phyloP scores from a whole-genome alignment of 331 rosid species.

The Pyracantha coccinea region DNA sequence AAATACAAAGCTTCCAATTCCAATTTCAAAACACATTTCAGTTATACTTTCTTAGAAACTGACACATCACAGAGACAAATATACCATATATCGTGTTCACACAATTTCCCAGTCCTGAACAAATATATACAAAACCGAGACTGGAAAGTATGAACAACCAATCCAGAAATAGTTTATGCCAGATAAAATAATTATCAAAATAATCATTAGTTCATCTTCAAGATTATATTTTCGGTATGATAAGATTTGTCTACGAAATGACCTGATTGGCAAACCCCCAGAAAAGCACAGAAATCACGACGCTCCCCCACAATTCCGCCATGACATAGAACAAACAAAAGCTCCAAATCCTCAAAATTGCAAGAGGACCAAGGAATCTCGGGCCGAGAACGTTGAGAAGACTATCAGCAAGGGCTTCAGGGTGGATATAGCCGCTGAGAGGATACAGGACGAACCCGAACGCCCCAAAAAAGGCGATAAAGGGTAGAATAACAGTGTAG shows the following conservation, averaged over 20 bases:
- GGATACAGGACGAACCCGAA: slow-evolving; percentile 91
- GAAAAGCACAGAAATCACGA: slow-evolving; percentile 85
- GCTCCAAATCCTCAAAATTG: slow-evolving; percentile 97
- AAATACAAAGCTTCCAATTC: background rate
- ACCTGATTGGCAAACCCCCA: slow-evolving; percentile 99
- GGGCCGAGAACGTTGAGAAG: slow-evolving; percentile 88
- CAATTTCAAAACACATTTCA: background rate
- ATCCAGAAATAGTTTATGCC: background rate
- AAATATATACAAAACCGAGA: background rate
- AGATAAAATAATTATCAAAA: background rate
- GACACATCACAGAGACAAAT: background rate
- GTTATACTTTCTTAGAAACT: background rate
- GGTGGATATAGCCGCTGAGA: slow-evolving; percentile 78
- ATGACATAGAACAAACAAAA: slow-evolving; percentile 97
- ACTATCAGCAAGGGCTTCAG: slow-evolving; percentile 79
- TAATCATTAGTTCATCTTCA: background rate
- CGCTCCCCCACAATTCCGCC: slow-evolving; percentile 99
- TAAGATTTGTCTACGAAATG: background rate
- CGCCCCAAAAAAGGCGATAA: slow-evolving; percentile 90
- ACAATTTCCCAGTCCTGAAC: background rate
- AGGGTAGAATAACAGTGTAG: slow-evolving; percentile 75
- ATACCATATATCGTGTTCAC: background rate
- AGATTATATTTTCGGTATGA: background rate
- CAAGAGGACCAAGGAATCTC: slow-evolving; percentile 91
- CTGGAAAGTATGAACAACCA: too few species aligned